Conservation (phyloP, 106 monocot genomes). For the Xerophyta viscosa region DNA sequence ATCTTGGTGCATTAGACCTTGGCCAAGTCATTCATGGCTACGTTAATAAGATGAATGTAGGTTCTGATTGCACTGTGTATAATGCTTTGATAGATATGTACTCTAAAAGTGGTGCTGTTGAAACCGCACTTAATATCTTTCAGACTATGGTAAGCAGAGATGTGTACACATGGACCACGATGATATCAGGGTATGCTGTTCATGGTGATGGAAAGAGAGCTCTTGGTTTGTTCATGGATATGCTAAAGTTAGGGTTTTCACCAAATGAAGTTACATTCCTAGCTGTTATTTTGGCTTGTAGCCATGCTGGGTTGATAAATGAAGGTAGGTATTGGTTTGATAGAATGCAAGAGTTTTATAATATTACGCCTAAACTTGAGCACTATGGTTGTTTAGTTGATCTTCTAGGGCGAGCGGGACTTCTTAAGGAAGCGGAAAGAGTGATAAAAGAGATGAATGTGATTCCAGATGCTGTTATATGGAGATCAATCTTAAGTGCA, state of each 20-base stretch:
- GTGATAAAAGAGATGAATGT: slow-evolving; percentile 25
- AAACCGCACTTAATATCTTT: slow-evolving; percentile 28
- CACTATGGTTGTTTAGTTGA: slow-evolving; percentile 54
- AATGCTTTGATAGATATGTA: slow-evolving; percentile 65
- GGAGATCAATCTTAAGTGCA: slow-evolving; percentile 37
- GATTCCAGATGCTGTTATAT: slow-evolving; percentile 27
- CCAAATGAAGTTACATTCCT: slow-evolving; percentile 47
- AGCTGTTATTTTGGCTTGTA: slow-evolving; percentile 32
- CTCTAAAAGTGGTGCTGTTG: slow-evolving; percentile 42
- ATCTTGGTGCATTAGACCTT: slow-evolving; percentile 31
- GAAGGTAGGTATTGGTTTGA: slow-evolving; percentile 27
- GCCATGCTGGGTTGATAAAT: slow-evolving; percentile 27
- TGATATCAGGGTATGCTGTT: slow-evolving; percentile 36
- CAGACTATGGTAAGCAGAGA: slow-evolving; percentile 13
- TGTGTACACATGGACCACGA: slow-evolving; percentile 40
- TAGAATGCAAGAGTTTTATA: slow-evolving; percentile 11
- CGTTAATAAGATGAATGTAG: slow-evolving; percentile 12
- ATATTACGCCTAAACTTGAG: slow-evolving; percentile 14
- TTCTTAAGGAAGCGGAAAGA: slow-evolving; percentile 20
- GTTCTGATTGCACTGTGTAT: slow-evolving; percentile 14
- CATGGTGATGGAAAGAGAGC: slow-evolving; percentile 23
- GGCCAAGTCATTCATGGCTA: slow-evolving; percentile 37
- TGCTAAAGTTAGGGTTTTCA: slow-evolving; percentile 8
- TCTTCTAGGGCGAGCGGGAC: slow-evolving; percentile 43
- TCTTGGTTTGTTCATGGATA: slow-evolving; percentile 13